Percentiles rank a stretch among this genome's conserved stretches.
These are phyloP conservation scores for Globisporangium echinulatum DNA, from an alignment of 352 stramenopile species.

Conservation along the genomic window DNA sequence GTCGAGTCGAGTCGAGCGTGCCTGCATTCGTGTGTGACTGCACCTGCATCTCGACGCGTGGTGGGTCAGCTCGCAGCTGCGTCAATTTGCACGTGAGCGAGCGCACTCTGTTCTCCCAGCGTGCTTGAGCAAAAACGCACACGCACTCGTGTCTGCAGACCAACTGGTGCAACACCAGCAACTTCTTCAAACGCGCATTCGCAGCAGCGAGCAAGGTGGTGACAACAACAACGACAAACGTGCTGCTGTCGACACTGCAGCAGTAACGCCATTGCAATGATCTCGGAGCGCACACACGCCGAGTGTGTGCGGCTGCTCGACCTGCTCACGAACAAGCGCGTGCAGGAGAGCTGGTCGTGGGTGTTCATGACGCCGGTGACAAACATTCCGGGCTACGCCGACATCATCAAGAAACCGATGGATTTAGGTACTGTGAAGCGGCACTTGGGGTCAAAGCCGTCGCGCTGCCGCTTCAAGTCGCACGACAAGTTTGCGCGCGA, in stretches of 20 bases:
- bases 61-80: too few relatives aligned
- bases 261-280: conserved; percentile 27
- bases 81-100: not conserved
- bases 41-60: not conserved
- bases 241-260: not conserved
- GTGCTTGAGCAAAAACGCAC: not conserved
- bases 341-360: conserved; percentile 85
- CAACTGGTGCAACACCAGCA: too few relatives aligned
- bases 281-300: conserved; percentile 62
- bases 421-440: conserved; percentile 73
- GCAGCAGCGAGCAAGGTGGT: too few relatives aligned
- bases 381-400: conserved; percentile 56
- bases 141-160: not conserved
- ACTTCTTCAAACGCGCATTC: too few relatives aligned
- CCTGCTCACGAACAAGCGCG: conserved; percentile 68
- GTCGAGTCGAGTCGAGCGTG: too few relatives aligned
- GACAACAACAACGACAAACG: too few relatives aligned
- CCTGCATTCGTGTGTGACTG: not conserved
- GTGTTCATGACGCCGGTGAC: conserved; percentile 77
- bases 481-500: conserved; percentile 80
- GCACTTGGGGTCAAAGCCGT: conserved; percentile 70
- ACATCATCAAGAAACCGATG: conserved; percentile 81
- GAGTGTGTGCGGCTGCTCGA: conserved; percentile 79
- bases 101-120: not conserved
- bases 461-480: conserved; percentile 78